Percentiles rank a stretch among this genome's conserved stretches.
Conservation (phyloP, 2,329 filamentous ascomycete genomes). For the Plenodomus lindquistii region DNA sequence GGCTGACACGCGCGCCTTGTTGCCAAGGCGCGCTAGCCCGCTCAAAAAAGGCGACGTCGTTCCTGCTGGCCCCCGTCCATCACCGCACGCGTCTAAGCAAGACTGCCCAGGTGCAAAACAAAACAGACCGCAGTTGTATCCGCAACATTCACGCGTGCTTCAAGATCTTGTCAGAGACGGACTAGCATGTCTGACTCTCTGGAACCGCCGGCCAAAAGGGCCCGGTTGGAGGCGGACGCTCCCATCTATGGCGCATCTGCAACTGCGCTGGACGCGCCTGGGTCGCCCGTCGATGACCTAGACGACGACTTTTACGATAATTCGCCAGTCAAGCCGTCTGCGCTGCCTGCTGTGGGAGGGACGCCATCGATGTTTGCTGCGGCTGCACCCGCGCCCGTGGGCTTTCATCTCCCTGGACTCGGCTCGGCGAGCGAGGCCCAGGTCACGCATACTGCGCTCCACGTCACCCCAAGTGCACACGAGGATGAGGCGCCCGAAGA, state of each 20-base stretch:
- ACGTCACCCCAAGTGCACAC: slow-evolving; percentile 17
- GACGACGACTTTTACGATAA: slow-evolving; percentile 47
- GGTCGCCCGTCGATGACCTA: slow-evolving; percentile 46
- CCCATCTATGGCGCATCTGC: slow-evolving; percentile 41
- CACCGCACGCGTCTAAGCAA: slow-evolving; percentile 32
- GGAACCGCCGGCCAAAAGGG: slow-evolving; percentile 48
- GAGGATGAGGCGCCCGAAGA: slow-evolving; percentile 31
- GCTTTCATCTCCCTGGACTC: slow-evolving; percentile 42
- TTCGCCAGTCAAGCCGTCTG: slow-evolving; percentile 33
- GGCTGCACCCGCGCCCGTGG: slow-evolving; percentile 28
- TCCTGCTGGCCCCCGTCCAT: slow-evolving; percentile 18
- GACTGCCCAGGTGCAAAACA: slow-evolving; percentile 32
- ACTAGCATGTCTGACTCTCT: slow-evolving; percentile 38
- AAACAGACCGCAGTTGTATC: slow-evolving; percentile 29
- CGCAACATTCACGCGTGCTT: slow-evolving; percentile 31
- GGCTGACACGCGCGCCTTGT: slow-evolving; percentile 24
- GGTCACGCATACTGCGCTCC: slow-evolving; percentile 21
- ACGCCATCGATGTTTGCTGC: slow-evolving; percentile 21
- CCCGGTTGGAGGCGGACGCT: slow-evolving; percentile 44
- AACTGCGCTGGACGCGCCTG: slow-evolving; percentile 39
- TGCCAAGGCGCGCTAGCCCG: slow-evolving; percentile 26
- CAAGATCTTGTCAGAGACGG: slow-evolving; percentile 29
- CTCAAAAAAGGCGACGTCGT: slow-evolving; percentile 35
- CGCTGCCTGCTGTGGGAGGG: slow-evolving; percentile 22
- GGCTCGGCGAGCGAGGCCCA: slow-evolving; percentile 32